Conservation (phyloP, 2,329 filamentous ascomycete species). For the Didymella arachidicola region DNA sequence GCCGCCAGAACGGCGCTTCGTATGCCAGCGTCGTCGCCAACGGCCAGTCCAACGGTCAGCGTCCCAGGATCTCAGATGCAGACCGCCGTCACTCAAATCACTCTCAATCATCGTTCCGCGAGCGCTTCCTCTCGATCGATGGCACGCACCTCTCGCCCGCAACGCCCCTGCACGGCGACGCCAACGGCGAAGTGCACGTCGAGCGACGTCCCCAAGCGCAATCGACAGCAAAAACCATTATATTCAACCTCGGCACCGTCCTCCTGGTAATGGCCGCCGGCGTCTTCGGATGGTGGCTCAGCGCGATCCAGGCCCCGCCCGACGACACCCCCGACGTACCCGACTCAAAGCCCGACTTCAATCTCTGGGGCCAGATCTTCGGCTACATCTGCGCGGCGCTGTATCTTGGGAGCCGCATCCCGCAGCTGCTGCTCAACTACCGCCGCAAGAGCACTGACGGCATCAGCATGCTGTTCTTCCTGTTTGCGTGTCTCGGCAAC, state of each 20-base stretch:
- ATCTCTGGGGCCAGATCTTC: slow-evolving; percentile 83
- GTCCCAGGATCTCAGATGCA: slow-evolving; percentile 48
- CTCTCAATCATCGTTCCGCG: slow-evolving; percentile 49
- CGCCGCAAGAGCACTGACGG: slow-evolving; percentile 92
- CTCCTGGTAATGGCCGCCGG: slow-evolving; percentile 85
- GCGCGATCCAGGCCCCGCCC: slow-evolving; percentile 45
- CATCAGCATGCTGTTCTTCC: slow-evolving; percentile 91
- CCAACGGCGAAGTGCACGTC: slow-evolving; percentile 30
- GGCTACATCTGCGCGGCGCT: slow-evolving; percentile 90
- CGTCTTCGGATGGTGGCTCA: slow-evolving; percentile 83
- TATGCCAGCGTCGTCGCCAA: slow-evolving; percentile 27
- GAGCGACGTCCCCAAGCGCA: slow-evolving; percentile 50
- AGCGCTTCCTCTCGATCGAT: slow-evolving; percentile 66
- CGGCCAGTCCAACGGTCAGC: slow-evolving; percentile 29
- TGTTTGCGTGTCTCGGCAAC: slow-evolving; percentile 96
- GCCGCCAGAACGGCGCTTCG: slow-evolving; percentile 35
- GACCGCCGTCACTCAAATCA: slow-evolving; percentile 43
- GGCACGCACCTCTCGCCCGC: slow-evolving; percentile 78
- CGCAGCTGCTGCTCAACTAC: slow-evolving; percentile 91
- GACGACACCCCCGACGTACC: slow-evolving; percentile 36
- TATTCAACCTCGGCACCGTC: slow-evolving; percentile 79
- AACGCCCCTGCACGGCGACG: slow-evolving; percentile 70
- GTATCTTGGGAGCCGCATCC: slow-evolving; percentile 88
- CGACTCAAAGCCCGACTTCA: slow-evolving; percentile 68
- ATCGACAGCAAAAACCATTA: slow-evolving; percentile 62